Percentiles rank a stretch among this genome's conserved stretches.
Conservation (phyloP, 257 asterid species). For the Jaltomata sinuosa region DNA sequence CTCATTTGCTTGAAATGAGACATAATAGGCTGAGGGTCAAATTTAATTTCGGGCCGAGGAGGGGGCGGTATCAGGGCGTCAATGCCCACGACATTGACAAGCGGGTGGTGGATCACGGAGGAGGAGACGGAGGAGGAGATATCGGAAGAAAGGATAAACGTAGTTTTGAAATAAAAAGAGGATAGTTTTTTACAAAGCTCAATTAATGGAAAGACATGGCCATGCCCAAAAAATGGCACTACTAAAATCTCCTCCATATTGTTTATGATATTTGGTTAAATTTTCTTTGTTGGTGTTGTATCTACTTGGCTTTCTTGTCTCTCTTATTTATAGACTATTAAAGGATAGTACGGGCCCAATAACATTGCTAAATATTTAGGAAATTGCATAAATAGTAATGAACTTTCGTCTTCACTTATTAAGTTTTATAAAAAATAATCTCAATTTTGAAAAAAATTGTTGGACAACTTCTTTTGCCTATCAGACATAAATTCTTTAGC, state of each 20-base stretch:
- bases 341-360: no score
- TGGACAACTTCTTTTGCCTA: no score
- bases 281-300: no score
- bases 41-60: neutral
- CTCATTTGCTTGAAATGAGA: constrained; percentile 26
- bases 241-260: constrained; percentile 41
- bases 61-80: constrained; percentile 12
- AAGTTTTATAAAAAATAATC: no score
- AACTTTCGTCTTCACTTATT: no score
- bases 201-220: constrained; percentile 57
- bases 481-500: no score
- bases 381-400: no score
- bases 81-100: constrained; percentile 12
- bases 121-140: constrained; percentile 50
- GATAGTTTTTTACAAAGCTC: constrained; percentile 58
- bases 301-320: no score
- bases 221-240: constrained; percentile 75
- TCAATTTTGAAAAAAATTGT: no score
- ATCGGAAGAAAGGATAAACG: constrained; percentile 48
- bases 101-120: constrained; percentile 2
- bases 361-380: no score
- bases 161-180: constrained; percentile 27
- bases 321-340: no score
- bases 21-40: neutral
- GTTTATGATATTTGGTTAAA: neutral